Conservation (phyloP, 108 stramenopile genomes). For the Halocafeteria seosinensis region DNA sequence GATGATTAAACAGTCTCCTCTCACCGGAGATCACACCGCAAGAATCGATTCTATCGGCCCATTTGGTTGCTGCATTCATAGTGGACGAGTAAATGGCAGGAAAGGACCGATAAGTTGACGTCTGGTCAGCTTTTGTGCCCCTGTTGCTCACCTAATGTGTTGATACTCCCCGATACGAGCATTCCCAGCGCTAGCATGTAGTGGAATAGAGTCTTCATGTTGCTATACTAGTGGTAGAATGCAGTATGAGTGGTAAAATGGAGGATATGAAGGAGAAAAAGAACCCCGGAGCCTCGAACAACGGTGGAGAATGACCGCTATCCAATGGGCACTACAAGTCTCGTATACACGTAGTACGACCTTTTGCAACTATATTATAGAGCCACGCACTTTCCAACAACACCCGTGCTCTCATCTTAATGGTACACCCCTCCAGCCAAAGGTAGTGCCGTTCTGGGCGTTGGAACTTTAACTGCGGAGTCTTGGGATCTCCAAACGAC, state of each 20-base stretch:
- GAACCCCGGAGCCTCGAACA: neutral
- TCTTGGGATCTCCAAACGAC: no score
- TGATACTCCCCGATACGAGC: neutral
- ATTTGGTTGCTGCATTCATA: neutral
- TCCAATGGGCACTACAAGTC: no score
- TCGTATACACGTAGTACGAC: no score
- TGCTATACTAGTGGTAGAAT: no score
- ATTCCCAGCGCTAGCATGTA: neutral
- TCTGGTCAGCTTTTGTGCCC: neutral
- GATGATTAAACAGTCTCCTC: neutral
- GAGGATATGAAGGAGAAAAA: neutral
- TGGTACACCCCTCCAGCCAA: no score
- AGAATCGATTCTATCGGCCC: neutral
- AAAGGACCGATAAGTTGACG: neutral
- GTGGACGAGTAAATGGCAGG: neutral
- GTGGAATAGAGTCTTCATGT: slow-evolving; percentile 1
- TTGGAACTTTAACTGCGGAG: no score
- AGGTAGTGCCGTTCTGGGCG: no score
- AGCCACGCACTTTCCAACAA: no score
- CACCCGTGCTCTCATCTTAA: no score
- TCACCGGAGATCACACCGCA: neutral
- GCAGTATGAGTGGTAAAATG: neutral
- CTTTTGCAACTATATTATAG: no score
- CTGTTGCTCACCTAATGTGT: neutral
- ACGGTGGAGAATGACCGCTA: no score